Percentiles rank a stretch among this genome's conserved stretches.
phyloP scores from a whole-genome alignment of 352 stramenopile genomes.

The Globisporangium cystogenes region DNA sequence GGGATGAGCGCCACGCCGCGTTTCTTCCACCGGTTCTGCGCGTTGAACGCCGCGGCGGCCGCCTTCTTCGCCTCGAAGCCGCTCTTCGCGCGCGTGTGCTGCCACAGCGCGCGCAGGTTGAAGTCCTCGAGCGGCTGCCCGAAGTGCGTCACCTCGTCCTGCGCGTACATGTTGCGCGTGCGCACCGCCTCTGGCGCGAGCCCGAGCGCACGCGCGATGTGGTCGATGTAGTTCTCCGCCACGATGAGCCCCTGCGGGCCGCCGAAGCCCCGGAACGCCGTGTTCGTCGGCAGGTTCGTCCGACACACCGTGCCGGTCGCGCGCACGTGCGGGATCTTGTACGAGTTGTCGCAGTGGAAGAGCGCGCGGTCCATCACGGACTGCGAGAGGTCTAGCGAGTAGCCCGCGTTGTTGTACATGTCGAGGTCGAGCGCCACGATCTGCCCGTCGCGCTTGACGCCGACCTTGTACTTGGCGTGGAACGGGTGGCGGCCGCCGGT shows the following conservation, averaged over 20 bases:
- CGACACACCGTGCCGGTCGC: conserved; percentile 89
- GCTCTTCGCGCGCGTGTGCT: conserved; percentile 56
- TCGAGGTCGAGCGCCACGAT: conserved; percentile 89
- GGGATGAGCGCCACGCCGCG: conserved; percentile 82
- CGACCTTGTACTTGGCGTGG: conserved; percentile 92
- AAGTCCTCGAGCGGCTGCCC: conserved; percentile 91
- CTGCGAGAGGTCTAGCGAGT: conserved; percentile 92
- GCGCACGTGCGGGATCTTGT: conserved; percentile 91
- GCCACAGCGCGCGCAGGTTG: conserved; percentile 88
- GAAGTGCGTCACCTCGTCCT: conserved; percentile 89
- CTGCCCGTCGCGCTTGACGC: conserved; percentile 74
- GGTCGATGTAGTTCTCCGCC: conserved; percentile 93
- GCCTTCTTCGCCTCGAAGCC: conserved; percentile 62
- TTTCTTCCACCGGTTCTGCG: conserved; percentile 88
- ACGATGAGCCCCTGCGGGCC: conserved; percentile 91
- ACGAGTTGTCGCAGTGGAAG: conserved; percentile 95
- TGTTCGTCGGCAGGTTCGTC: conserved; percentile 94
- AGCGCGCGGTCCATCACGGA: conserved; percentile 94
- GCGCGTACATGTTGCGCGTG: conserved; percentile 90
- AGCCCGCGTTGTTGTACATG: conserved; percentile 94
- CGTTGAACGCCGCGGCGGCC: conserved; percentile 87
- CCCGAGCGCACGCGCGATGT: conserved; percentile 86
- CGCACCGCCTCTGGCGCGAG: conserved; percentile 71
- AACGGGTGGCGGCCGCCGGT: conserved; percentile 93
- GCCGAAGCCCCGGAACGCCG: conserved; percentile 95